These are phyloP conservation scores for Thuidium tamariscinum DNA, from an alignment of 225 moss, liverwort and hornwort species.

Conservation along the genomic window DNA sequence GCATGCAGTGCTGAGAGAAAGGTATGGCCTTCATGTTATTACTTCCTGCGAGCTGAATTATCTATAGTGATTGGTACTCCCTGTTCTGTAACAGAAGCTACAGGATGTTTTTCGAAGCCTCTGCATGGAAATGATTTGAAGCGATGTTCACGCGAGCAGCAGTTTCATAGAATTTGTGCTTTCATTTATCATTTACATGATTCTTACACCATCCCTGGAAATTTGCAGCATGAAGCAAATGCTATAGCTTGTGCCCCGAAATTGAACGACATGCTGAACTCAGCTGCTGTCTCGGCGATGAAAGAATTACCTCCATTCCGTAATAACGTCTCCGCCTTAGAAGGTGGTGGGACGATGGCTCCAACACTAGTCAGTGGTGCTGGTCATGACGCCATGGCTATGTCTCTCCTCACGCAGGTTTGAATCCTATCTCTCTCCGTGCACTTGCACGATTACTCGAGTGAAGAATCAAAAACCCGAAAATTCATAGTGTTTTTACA, in stretches of 20 bases:
- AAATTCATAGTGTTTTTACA: background rate
- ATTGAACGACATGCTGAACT: conserved; percentile 46
- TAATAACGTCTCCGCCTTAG: background rate
- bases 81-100: background rate
- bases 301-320: conserved; percentile 35
- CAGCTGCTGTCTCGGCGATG: conserved; percentile 53
- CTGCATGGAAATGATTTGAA: background rate
- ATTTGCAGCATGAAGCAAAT: conserved; percentile 67
- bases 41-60: background rate
- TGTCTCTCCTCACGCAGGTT: conserved; percentile 86
- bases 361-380: conserved; percentile 84
- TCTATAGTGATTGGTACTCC: background rate
- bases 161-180: background rate
- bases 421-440: background rate
- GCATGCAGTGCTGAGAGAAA: conserved; percentile 57
- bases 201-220: background rate
- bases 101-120: background rate
- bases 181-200: no score
- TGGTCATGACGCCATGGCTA: conserved; percentile 91
- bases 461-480: no score
- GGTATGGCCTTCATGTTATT: conserved; percentile 14
- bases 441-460: background rate
- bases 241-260: conserved; percentile 53
- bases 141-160: background rate
- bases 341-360: conserved; percentile 13